A percentile compares a stretch with the other conserved stretches of the same genome.
Evolutionary conservation across 2,329 filamentous ascomycete genomes (phyloP).

Genomic region (Fusarium euwallaceae): DNA sequence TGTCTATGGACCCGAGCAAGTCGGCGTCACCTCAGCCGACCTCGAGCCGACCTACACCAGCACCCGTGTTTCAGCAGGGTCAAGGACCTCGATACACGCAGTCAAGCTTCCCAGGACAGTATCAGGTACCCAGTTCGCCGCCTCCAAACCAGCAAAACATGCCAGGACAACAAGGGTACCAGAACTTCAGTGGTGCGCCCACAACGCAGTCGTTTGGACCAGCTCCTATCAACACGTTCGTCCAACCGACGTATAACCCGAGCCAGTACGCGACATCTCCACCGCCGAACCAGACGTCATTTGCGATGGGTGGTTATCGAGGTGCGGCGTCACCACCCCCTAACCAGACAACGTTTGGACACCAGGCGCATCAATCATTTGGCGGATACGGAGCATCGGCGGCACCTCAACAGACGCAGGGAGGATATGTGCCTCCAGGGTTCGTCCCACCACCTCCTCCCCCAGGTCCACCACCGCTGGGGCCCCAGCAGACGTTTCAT

Average conservation of each 20-base stretch:
- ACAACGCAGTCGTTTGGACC: conserved; percentile 48
- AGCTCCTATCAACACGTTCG: conserved; percentile 60
- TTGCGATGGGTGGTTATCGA: conserved; percentile 56
- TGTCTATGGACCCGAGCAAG: conserved; percentile 81
- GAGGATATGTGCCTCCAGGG: conserved; percentile 65
- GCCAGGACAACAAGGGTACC: conserved; percentile 59
- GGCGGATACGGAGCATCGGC: conserved; percentile 55
- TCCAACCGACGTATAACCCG: conserved; percentile 69
- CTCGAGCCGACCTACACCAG: conserved; percentile 47
- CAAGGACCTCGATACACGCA: conserved; percentile 65
- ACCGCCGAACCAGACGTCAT: conserved; percentile 71
- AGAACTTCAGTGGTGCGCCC: conserved; percentile 52
- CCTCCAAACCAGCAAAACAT: conserved; percentile 61
- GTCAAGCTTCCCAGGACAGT: conserved; percentile 68
- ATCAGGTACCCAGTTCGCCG: conserved; percentile 63
- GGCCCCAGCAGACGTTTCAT: conserved; percentile 73
- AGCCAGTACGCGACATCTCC: conserved; percentile 72
- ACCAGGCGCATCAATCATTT: conserved; percentile 53
- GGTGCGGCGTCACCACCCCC: conserved; percentile 68
- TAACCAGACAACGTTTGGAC: conserved; percentile 65
- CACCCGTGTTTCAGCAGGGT: conserved; percentile 40
- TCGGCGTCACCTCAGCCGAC: conserved; percentile 55
- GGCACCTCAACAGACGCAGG: conserved; percentile 56
- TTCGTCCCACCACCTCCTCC: conserved; percentile 75
- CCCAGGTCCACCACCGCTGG: conserved; percentile 72